Conservation (phyloP, 768 basidiomycete genomes). For the Kockovaella imperatae region DNA sequence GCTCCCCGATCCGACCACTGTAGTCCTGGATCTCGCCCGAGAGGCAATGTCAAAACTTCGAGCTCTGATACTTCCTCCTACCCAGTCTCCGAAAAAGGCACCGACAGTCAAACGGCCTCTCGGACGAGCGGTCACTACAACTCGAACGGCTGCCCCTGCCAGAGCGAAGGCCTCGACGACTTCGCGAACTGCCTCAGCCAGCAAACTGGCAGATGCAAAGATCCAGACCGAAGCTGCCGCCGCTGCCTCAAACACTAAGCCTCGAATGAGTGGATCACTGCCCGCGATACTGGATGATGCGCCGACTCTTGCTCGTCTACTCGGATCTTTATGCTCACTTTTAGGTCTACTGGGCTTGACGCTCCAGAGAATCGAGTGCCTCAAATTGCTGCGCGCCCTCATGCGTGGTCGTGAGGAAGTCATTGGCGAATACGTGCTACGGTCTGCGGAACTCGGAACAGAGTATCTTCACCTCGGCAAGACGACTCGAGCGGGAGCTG, state of each 20-base stretch:
- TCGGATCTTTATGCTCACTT: constrained; percentile 48
- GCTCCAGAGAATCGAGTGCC: constrained; percentile 59
- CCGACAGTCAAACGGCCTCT: neutral
- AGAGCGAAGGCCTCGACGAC: neutral
- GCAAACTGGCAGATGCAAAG: no score
- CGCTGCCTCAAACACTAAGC: neutral
- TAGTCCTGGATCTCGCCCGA: neutral
- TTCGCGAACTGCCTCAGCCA: no score
- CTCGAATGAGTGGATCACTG: neutral
- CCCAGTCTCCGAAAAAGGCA: neutral
- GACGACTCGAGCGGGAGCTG: constrained; percentile 55
- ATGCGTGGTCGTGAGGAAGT: constrained; percentile 50
- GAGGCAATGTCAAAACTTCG: constrained; percentile 1
- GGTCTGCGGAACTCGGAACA: constrained; percentile 65
- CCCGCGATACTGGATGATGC: constrained; percentile 12
- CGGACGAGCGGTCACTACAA: neutral
- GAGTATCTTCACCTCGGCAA: constrained; percentile 77
- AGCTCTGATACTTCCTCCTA: constrained; percentile 8
- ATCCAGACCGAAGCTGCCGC: no score
- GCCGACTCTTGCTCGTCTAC: constrained; percentile 11
- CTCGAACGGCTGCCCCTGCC: neutral
- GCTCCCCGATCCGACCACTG: neutral
- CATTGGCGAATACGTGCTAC: constrained; percentile 57
- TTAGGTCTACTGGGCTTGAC: constrained; percentile 63
- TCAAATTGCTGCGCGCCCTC: constrained; percentile 59